Conservation (phyloP, 208 protist genomes). For the Leishmania mexicana region DNA sequence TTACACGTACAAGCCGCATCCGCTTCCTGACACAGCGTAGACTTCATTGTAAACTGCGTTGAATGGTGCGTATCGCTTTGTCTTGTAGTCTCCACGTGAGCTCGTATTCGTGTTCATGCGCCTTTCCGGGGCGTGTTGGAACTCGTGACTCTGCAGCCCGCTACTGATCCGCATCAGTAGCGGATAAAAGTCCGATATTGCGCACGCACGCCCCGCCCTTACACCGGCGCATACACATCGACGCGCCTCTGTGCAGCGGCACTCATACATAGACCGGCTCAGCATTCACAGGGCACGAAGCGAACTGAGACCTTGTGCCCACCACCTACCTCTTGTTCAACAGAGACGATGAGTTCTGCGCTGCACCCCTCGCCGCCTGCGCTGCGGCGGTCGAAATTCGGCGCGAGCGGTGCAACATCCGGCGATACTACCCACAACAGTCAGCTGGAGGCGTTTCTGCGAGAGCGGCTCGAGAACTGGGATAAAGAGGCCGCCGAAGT, state of each 20-base stretch:
- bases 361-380: neutral
- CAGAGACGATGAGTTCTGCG: neutral
- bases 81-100: neutral
- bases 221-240: neutral
- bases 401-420: neutral
- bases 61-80: neutral
- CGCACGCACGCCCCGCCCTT: neutral
- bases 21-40: neutral
- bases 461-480: slow-evolving; percentile 18
- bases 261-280: neutral
- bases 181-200: neutral
- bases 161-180: neutral
- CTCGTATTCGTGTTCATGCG: neutral
- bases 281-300: neutral
- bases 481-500: slow-evolving; percentile 13
- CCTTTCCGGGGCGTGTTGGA: neutral
- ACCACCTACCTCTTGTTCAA: neutral
- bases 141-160: neutral
- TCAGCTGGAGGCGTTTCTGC: slow-evolving; percentile 14
- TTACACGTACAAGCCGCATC: neutral
- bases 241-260: neutral
- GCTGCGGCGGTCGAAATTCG: neutral
- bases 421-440: neutral
- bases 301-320: neutral
- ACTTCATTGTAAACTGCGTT: neutral